Evolutionary conservation across 352 stramenopile species (phyloP).

Genomic region (Chrysophaeum taylorii): DNA sequence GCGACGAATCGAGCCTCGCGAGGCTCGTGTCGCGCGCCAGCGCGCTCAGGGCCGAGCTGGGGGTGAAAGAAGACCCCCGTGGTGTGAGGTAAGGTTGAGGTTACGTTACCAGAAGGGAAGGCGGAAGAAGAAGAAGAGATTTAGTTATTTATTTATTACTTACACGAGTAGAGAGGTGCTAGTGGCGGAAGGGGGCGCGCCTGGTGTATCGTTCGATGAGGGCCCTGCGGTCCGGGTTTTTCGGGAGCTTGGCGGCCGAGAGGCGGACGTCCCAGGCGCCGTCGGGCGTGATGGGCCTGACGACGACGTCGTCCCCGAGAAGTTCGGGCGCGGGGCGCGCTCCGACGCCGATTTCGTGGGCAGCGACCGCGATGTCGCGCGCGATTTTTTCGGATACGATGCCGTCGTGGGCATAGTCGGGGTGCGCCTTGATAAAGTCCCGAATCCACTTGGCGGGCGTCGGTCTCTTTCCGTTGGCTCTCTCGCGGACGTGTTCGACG

Average conservation of each 20-base stretch:
- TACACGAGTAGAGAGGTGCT: no score
- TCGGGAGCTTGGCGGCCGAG: neutral
- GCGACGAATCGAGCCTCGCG: no score
- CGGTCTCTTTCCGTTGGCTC: slow-evolving; percentile 79
- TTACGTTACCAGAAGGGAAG: no score
- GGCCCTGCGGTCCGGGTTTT: neutral
- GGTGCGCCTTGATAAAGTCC: slow-evolving; percentile 82
- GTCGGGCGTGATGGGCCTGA: slow-evolving; percentile 73
- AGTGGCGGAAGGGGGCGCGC: slow-evolving; percentile 2
- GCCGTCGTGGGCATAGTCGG: slow-evolving; percentile 88
- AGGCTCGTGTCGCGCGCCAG: no score
- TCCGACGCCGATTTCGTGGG: slow-evolving; percentile 87
- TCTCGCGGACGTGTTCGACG: slow-evolving; percentile 77
- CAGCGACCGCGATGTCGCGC: slow-evolving; percentile 81
- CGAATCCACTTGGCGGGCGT: slow-evolving; percentile 92
- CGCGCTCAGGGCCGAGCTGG: no score
- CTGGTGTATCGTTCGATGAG: neutral
- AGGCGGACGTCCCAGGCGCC: slow-evolving; percentile 80
- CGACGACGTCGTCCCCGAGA: slow-evolving; percentile 71
- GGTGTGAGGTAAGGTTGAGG: no score
- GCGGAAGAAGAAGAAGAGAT: no score
- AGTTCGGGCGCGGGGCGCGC: slow-evolving; percentile 76
- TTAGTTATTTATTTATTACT: no score
- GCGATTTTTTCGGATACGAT: slow-evolving; percentile 59
- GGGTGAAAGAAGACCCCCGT: no score